Evolutionary conservation across 2,329 filamentous ascomycete species (phyloP).

Genomic region (Calonectria pseudoturangicola): DNA sequence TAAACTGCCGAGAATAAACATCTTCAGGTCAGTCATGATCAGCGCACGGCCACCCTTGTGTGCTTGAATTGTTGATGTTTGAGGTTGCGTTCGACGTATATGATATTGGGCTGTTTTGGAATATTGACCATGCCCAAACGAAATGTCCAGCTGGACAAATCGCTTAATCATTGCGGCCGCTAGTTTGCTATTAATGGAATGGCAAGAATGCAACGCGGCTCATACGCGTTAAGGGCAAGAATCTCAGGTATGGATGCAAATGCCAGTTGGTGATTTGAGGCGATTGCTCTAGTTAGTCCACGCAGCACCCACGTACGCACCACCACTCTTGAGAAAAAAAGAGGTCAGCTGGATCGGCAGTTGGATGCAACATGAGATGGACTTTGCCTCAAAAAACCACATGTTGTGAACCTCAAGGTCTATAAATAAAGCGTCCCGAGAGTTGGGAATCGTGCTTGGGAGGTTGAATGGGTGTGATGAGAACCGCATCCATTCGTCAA

Average conservation of each 20-base stretch:
- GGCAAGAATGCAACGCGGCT: conserved; percentile 12
- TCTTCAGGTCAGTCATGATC: not conserved
- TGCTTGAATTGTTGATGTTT: conserved; percentile 8
- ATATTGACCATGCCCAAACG: not conserved
- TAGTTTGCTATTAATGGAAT: not conserved
- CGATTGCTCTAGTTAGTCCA: not conserved
- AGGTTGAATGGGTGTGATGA: conserved; percentile 24
- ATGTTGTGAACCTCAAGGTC: not conserved
- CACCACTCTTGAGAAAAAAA: not conserved
- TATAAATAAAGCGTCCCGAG: conserved; percentile 31
- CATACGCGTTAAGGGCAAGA: not conserved
- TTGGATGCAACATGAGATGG: conserved; percentile 4
- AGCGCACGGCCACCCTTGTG: not conserved
- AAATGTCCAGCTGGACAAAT: not conserved
- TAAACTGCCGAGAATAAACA: conserved; percentile 21
- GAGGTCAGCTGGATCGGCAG: conserved; percentile 27
- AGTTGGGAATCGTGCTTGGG: conserved; percentile 9
- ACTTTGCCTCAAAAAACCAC: not conserved
- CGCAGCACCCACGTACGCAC: conserved; percentile 13
- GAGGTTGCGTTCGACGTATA: not conserved
- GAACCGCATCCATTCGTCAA: conserved; percentile 18
- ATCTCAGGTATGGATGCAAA: conserved; percentile 12
- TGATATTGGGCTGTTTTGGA: not conserved
- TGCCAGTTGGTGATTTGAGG: conserved; percentile 16
- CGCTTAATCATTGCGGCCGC: not conserved